A percentile compares a stretch with the other conserved stretches of the same genome.
phyloP scores from a whole-genome alignment of 352 stramenopile genomes.

The Globisporangium uncinulatum region DNA sequence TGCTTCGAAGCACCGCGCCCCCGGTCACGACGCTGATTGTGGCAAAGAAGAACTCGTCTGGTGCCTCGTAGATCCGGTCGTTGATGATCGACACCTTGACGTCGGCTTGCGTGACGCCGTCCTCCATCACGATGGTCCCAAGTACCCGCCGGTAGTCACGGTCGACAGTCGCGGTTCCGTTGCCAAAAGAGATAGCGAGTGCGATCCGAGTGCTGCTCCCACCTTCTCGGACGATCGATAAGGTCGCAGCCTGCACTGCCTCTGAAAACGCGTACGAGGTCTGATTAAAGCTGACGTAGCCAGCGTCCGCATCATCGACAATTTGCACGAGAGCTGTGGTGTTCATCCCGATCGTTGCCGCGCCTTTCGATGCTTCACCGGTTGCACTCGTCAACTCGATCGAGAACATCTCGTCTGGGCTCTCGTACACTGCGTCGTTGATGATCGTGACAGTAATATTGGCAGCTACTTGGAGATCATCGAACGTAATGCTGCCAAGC shows the following conservation, averaged over 20 bases:
- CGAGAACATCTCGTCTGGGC: slow-evolving; percentile 30
- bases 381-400: slow-evolving; percentile 24
- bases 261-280: slow-evolving; percentile 27
- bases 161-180: slow-evolving; percentile 33
- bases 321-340: slow-evolving; percentile 32
- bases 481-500: slow-evolving; percentile 27
- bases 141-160: slow-evolving; percentile 34
- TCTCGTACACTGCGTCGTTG: slow-evolving; percentile 40
- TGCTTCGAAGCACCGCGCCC: slow-evolving; percentile 16
- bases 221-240: slow-evolving; percentile 41
- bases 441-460: slow-evolving; percentile 32
- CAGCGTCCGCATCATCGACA: slow-evolving; percentile 58
- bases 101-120: slow-evolving; percentile 23
- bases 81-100: slow-evolving; percentile 55
- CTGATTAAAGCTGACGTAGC: slow-evolving; percentile 39
- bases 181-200: slow-evolving; percentile 30
- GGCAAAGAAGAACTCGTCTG: slow-evolving; percentile 44
- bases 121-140: slow-evolving; percentile 27
- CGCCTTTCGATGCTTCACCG: neutral
- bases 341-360: slow-evolving; percentile 33
- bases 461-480: slow-evolving; percentile 17
- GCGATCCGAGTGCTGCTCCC: slow-evolving; percentile 33
- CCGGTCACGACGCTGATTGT: slow-evolving; percentile 21
- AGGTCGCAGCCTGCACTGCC: slow-evolving; percentile 17
- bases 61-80: slow-evolving; percentile 44